These are phyloP conservation scores for Aspergillus texensis DNA, from an alignment of 2,329 filamentous ascomycete genomes.

Conservation along the genomic window DNA sequence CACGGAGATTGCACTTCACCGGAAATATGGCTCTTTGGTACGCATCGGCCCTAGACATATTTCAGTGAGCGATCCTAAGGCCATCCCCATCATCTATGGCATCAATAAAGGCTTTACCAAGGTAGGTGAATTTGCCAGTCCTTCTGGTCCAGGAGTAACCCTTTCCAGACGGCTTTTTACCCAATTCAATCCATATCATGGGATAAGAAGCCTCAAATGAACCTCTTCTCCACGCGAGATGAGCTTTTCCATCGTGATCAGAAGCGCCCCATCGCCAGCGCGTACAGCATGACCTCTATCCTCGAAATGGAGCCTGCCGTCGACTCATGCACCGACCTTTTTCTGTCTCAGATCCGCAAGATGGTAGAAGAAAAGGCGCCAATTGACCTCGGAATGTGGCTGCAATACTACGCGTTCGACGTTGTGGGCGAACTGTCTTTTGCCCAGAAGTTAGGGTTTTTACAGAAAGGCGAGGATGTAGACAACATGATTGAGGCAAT, in stretches of 20 bases:
- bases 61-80: conserved; percentile 6
- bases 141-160: not conserved
- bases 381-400: conserved; percentile 21
- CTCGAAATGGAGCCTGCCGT: conserved; percentile 28
- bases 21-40: conserved; percentile 8
- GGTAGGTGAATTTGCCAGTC: not conserved
- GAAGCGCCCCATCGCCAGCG: conserved; percentile 26
- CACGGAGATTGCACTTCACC: conserved; percentile 10
- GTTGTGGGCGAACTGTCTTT: conserved; percentile 47
- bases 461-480: conserved; percentile 44
- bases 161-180: conserved; percentile 18
- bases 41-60: conserved; percentile 12
- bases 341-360: conserved; percentile 19
- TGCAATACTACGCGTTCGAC: conserved; percentile 44
- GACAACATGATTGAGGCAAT: conserved; percentile 38
- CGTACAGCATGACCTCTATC: conserved; percentile 32
- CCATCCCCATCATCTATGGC: conserved; percentile 10
- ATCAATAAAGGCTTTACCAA: conserved; percentile 8
- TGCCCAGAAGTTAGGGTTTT: conserved; percentile 46
- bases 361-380: conserved; percentile 14
- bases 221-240: conserved; percentile 26
- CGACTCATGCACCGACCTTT: conserved; percentile 28
- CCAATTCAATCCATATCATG: conserved; percentile 26
- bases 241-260: conserved; percentile 23
- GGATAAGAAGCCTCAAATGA: conserved; percentile 25